Base-by-base conservation (phyloP, 139 green algal species). In the Nannochloris sp. region DNA sequence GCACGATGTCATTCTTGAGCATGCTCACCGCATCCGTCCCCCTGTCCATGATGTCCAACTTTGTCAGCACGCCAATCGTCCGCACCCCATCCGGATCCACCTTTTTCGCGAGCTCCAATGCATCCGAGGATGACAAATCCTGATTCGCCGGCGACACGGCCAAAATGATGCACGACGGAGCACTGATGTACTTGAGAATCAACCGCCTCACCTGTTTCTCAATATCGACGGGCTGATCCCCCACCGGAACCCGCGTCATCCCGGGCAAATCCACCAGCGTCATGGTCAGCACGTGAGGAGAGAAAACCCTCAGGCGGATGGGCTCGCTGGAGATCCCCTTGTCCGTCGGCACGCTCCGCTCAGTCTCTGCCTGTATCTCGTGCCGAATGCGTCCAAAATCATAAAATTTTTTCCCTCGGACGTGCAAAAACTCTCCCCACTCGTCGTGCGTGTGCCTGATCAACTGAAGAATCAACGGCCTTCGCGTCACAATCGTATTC, bases 1-100 rank as follows among this genome's bases (percentile, higher is more conserved):
- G 93, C 34, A 97, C 88, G 23, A 94, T 82, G 60, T 88, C 62
- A 61, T 91, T 91, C 25, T 69, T 60, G 54, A 99, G 78, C 53
- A 90, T 81, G 25, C 76, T 68, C 2, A 79, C 65, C 3, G 91
- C 92, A 67, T 95, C 79, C 0, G 93, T 99, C 48, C 93, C 93
- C 10, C 85, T 82, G 72, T 99, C 93, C 93, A 98, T 98, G 74
- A 99, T 96, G 78, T 99, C 93, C 43, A 98, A 80, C 80, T 95
- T 97, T 16, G 89, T 95, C 25, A 96, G 80, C 73, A 97, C 85
- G 57, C 84, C 84, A 51, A 91, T 80, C 43, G 84, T 91, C 44
- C 84, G 79, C 16, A 73, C 58, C 10, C 83, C 83, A 8, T 78
- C 63, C 2, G 86, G 90, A 69, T 97, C 89, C 18, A 88, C 91